These are phyloP conservation scores for Calocybe indica DNA, from an alignment of 768 basidiomycete genomes.

Conservation along the genomic window DNA sequence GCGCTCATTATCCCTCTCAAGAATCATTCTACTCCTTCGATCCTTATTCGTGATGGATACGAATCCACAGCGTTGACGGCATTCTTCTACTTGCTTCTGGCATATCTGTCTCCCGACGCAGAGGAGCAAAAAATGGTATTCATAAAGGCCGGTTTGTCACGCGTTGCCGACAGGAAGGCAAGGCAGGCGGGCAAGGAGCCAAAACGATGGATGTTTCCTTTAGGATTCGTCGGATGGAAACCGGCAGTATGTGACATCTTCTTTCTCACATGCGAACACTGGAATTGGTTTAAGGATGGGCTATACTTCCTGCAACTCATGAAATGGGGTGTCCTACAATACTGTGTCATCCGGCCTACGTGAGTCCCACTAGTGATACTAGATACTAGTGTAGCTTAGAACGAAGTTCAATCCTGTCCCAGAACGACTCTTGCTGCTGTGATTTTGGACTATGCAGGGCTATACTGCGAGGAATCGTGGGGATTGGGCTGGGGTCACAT, in stretches of 20 bases:
- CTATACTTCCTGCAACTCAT: constrained; percentile 66
- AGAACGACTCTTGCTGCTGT: constrained; percentile 59
- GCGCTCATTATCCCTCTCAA: constrained; percentile 13
- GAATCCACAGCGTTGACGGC: constrained; percentile 71
- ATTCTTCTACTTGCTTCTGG: constrained; percentile 74
- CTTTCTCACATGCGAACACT: background rate
- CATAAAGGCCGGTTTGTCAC: constrained; percentile 50
- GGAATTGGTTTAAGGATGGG: constrained; percentile 38
- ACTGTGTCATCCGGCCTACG: constrained; percentile 60
- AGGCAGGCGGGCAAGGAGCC: constrained; percentile 36
- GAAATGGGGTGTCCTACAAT: constrained; percentile 76
- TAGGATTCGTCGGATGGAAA: constrained; percentile 57
- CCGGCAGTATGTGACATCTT: constrained; percentile 37
- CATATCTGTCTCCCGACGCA: constrained; percentile 58
- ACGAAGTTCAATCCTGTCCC: background rate
- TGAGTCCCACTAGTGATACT: constrained; percentile 18
- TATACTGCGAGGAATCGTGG: constrained; percentile 75
- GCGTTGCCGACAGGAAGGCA: constrained; percentile 41
- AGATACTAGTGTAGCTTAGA: background rate
- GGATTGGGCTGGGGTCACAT: constrained; percentile 62
- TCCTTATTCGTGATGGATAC: constrained; percentile 69
- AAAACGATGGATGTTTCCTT: constrained; percentile 64
- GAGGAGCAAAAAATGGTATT: constrained; percentile 60
- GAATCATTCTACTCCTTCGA: constrained; percentile 64
- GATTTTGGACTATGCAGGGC: constrained; percentile 52